phyloP scores from a whole-genome alignment of 2,329 filamentous ascomycete genomes.

The Tolypocladium sp. region DNA sequence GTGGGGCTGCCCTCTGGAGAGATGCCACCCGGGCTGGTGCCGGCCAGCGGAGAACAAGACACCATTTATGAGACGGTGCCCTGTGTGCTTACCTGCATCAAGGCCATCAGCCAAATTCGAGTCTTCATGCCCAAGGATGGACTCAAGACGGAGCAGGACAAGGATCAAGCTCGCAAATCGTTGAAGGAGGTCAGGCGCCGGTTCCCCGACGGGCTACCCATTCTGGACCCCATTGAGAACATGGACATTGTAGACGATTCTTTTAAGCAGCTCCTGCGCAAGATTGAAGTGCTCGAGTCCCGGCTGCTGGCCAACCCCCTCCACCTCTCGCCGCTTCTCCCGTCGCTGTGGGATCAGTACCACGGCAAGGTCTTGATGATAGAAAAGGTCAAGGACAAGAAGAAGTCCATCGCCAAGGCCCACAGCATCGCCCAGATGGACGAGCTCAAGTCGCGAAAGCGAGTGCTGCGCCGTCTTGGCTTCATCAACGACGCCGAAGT shows the following conservation, averaged over 20 bases:
- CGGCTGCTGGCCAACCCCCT: slow-evolving; percentile 81
- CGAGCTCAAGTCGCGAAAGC: slow-evolving; percentile 91
- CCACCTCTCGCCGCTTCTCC: slow-evolving; percentile 78
- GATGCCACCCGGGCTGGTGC: slow-evolving; percentile 52
- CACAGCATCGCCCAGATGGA: slow-evolving; percentile 88
- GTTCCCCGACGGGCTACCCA: slow-evolving; percentile 85
- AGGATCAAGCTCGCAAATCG: slow-evolving; percentile 56
- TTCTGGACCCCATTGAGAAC: slow-evolving; percentile 88
- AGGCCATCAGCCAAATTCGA: slow-evolving; percentile 74
- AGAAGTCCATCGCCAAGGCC: slow-evolving; percentile 77
- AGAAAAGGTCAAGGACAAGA: slow-evolving; percentile 76
- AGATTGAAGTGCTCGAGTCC: slow-evolving; percentile 95
- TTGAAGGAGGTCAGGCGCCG: slow-evolving; percentile 74
- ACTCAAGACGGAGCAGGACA: slow-evolving; percentile 56
- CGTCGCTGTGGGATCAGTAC: slow-evolving; percentile 81
- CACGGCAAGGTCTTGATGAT: slow-evolving; percentile 66
- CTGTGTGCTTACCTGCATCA: slow-evolving; percentile 76
- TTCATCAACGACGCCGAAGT: slow-evolving; percentile 96
- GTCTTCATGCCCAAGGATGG: slow-evolving; percentile 72
- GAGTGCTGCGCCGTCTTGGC: slow-evolving; percentile 83
- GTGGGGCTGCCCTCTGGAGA: slow-evolving; percentile 25
- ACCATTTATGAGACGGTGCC: slow-evolving; percentile 47
- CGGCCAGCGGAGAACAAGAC: slow-evolving; percentile 18
- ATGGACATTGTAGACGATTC: slow-evolving; percentile 90
- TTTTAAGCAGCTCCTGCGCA: slow-evolving; percentile 87